A percentile compares a stretch with the other conserved stretches of the same genome.
These are phyloP conservation scores for Candida gorgasii DNA, from an alignment of 805 yeast genomes.

Conservation along the genomic window DNA sequence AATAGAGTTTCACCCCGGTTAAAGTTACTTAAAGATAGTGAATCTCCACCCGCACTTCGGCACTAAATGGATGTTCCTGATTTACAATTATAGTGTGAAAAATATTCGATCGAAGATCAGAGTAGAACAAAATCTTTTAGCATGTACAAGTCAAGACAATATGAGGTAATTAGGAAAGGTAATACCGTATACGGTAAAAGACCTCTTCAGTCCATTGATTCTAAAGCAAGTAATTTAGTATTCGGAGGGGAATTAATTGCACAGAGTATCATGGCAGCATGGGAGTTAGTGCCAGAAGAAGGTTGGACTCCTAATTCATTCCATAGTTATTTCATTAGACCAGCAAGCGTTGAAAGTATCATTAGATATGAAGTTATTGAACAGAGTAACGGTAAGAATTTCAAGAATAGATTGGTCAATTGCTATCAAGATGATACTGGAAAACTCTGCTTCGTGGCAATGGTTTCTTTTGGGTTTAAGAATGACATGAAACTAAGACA, in stretches of 20 bases:
- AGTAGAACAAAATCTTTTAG: neutral
- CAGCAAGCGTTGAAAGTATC: slow-evolving; percentile 28
- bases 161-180: slow-evolving; percentile 16
- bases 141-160: slow-evolving; percentile 16
- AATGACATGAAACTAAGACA: slow-evolving; percentile 23
- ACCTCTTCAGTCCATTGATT: slow-evolving; percentile 22
- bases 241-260: slow-evolving; percentile 43
- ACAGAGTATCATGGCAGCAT: slow-evolving; percentile 39
- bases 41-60: slow-evolving; percentile 1
- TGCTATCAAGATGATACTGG: slow-evolving; percentile 31
- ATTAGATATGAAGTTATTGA: slow-evolving; percentile 34
- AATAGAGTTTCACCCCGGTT: neutral
- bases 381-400: slow-evolving; percentile 35
- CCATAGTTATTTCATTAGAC: slow-evolving; percentile 41
- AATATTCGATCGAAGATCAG: neutral
- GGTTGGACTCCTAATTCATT: slow-evolving; percentile 40
- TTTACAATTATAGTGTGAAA: neutral
- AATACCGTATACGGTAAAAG: slow-evolving; percentile 17
- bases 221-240: slow-evolving; percentile 32
- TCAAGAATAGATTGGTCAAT: slow-evolving; percentile 33
- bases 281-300: slow-evolving; percentile 26
- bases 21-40: neutral
- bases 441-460: slow-evolving; percentile 32
- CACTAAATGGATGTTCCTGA: neutral
- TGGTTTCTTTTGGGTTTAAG: slow-evolving; percentile 34